Evolutionary conservation across 2,329 filamentous ascomycete genomes (phyloP), one percentile per base, ranked within the genome.

Genomic region (Tolypocladium paradoxum): DNA sequence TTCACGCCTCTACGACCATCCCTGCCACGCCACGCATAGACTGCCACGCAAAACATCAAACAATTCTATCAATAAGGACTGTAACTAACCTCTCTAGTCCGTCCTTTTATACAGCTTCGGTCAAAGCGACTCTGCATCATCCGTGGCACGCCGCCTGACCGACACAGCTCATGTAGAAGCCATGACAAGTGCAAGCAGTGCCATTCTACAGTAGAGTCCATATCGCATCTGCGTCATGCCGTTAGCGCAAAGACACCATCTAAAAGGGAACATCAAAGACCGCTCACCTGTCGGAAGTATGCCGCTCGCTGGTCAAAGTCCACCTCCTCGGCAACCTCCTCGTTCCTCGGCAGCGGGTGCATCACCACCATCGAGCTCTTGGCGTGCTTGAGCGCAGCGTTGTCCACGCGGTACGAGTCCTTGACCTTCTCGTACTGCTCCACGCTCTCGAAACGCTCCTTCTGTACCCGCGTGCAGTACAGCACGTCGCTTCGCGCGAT

Each of bases 171-270:
- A 68, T 51, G 60, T 65, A 51, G 65, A 62, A 59, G 65, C 65
- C 87, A 99, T 87, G 70, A 97, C 89, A 70, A 97, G 77, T 61
- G 93, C 93, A 70, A 99, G 79, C 74, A 99, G 74, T 62, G 93
- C 93, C 93, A 99, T 99, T 69, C 93, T 87, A 72, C 88, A 95
- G 79, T 96, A 97, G 64, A 99, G 82, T 63, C 93, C 93, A 74
- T 97, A 96, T 73, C 87, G 84, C 92, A 96, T 96, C 91, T 96
- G 65, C 54, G 48, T 16, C 54, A 58, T 33, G 46, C 49, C 31
- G 67, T 84, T 70, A 82, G 76, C 60, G 59, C 53, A 33, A 36
- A n/a, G n/a, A 16, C 12, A 29, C 12, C 31, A 18, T 50, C n/a
- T 22, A 46, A 29, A 31, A 1, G 12, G 18, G 18, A 40, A 7